Conservation (phyloP, 345 rosid genomes). For the Eucalyptus leucophloia region DNA sequence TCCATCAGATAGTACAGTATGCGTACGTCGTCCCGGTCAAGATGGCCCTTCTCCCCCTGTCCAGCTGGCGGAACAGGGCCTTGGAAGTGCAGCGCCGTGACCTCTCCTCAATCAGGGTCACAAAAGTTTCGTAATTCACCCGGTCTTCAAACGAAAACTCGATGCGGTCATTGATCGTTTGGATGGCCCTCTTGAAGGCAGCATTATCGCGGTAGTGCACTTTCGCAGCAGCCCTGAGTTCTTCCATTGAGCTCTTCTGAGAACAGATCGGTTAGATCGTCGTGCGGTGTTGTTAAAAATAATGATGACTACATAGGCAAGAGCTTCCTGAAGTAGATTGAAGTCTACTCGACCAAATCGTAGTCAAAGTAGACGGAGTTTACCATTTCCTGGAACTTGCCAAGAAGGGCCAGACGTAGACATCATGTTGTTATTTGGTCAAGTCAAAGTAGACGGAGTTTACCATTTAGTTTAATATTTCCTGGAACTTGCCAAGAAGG, state of each 20-base stretch:
- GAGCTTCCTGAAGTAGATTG: not conserved
- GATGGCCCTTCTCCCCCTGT: not conserved
- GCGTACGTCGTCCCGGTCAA: not conserved
- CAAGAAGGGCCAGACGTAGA: no score
- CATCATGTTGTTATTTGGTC: no score
- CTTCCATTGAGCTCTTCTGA: not conserved
- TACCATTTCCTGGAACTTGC: no score
- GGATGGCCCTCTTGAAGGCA: not conserved
- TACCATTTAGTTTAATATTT: no score
- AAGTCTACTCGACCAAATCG: not conserved
- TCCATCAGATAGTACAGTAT: not conserved
- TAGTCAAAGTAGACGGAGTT: not conserved
- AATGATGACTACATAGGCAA: not conserved
- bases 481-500: no score
- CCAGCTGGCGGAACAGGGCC: not conserved
- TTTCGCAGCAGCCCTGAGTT: not conserved
- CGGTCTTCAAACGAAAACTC: not conserved
- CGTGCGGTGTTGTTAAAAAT: not conserved
- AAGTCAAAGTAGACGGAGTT: no score
- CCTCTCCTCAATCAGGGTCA: not conserved
- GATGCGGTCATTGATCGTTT: not conserved
- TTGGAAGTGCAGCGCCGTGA: not conserved
- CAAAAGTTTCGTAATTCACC: not conserved
- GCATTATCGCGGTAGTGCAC: not conserved
- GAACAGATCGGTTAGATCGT: not conserved